phyloP scores from a whole-genome alignment of 2,329 filamentous ascomycete genomes.

The Claviceps digitariae region DNA sequence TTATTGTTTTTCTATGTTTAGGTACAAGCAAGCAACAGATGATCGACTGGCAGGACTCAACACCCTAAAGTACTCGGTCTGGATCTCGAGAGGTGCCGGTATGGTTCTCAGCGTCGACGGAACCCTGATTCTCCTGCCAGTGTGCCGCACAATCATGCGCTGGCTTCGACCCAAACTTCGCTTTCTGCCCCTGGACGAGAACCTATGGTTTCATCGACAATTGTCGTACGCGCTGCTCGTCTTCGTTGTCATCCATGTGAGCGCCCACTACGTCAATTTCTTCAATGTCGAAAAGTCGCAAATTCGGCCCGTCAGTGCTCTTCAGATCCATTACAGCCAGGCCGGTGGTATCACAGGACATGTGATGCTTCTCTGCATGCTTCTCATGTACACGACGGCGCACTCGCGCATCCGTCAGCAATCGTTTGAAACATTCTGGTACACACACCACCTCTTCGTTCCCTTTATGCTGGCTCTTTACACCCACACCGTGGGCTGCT shows the following conservation, averaged over 20 bases:
- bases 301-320: conserved; percentile 63
- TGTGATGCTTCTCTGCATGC: conserved; percentile 97
- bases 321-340: conserved; percentile 85
- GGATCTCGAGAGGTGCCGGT: conserved; percentile 89
- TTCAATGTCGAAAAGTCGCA: conserved; percentile 85
- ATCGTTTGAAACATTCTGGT: conserved; percentile 98
- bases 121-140: conserved; percentile 79
- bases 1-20: conserved; percentile 21
- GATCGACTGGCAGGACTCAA: conserved; percentile 63
- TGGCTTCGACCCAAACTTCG: conserved; percentile 74
- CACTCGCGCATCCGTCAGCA: conserved; percentile 91
- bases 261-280: conserved; percentile 93
- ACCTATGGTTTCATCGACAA: conserved; percentile 92
- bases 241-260: conserved; percentile 65
- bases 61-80: conserved; percentile 73
- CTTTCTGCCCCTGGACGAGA: conserved; percentile 90
- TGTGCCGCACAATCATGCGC: conserved; percentile 83
- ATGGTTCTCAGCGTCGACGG: conserved; percentile 73
- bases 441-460: conserved; percentile 96
- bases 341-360: conserved; percentile 90
- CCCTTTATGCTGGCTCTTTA: conserved; percentile 90
- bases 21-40: conserved; percentile 66
- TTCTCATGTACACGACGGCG: conserved; percentile 93
- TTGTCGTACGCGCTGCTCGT: conserved; percentile 79
- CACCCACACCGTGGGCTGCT: conserved; percentile 91